Evolutionary conservation across 2,329 filamentous ascomycete species (phyloP).

Genomic region (Phialophora verrucosa): DNA sequence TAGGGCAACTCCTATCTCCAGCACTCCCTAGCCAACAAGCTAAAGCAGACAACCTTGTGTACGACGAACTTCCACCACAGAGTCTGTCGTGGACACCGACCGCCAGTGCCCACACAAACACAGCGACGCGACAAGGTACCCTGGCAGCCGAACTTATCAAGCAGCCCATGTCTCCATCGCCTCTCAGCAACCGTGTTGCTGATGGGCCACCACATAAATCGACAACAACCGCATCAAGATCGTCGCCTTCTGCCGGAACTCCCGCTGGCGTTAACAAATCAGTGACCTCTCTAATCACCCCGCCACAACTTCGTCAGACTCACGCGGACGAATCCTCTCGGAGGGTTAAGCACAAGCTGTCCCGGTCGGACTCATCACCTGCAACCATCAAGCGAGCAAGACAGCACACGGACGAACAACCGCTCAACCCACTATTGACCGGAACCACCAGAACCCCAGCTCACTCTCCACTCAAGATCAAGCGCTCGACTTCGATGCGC

Average conservation of each 20-base stretch:
- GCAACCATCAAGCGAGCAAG: constrained; percentile 4
- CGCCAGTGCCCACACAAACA: not conserved
- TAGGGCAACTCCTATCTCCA: not conserved
- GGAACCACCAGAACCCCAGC: not conserved
- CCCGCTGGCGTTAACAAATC: not conserved
- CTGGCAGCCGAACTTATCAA: not conserved
- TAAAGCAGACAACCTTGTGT: not conserved
- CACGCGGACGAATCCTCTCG: not conserved
- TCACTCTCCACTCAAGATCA: constrained; percentile 7
- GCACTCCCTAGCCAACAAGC: not conserved
- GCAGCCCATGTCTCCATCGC: not conserved
- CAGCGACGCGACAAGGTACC: not conserved
- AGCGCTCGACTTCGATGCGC: not conserved
- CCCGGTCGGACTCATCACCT: not conserved
- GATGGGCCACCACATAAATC: no score
- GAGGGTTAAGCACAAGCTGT: constrained; percentile 3
- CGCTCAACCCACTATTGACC: not conserved
- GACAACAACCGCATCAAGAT: not conserved
- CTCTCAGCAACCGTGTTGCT: not conserved
- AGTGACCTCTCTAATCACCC: not conserved
- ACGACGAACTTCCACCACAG: not conserved
- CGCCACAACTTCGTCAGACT: not conserved
- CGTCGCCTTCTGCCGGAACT: not conserved
- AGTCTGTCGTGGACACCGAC: not conserved
- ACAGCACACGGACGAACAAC: not conserved